phyloP scores from a whole-genome alignment of 495 filamentous ascomycete species.

The Penicillium canescens region DNA sequence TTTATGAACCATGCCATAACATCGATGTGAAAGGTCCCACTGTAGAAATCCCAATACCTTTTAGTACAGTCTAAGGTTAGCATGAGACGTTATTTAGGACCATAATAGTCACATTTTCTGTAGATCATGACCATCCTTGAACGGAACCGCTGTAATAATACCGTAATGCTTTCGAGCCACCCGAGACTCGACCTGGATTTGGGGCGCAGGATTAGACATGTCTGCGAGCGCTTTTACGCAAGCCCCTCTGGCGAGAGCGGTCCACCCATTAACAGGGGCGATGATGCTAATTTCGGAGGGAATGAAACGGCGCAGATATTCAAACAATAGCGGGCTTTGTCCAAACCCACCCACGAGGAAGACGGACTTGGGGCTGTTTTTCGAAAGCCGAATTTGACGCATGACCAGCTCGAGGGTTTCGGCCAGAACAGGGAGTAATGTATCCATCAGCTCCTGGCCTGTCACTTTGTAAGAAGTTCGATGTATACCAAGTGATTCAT shows the following conservation, averaged over 20 bases:
- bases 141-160: slow-evolving; percentile 9
- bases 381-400: slow-evolving; percentile 11
- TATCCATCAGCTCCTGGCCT: slow-evolving; percentile 15
- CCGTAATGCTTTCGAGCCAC: slow-evolving; percentile 43
- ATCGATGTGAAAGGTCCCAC: slow-evolving; percentile 17
- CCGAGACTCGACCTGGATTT: slow-evolving; percentile 29
- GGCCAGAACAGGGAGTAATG: slow-evolving; percentile 17
- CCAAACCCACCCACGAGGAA: slow-evolving; percentile 72
- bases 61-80: not conserved
- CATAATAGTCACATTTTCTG: slow-evolving; percentile 13
- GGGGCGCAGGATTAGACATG: slow-evolving; percentile 14
- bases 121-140: slow-evolving; percentile 21
- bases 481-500: slow-evolving; percentile 9
- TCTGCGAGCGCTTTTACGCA: slow-evolving; percentile 36
- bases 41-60: slow-evolving; percentile 21
- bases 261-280: slow-evolving; percentile 37
- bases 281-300: slow-evolving; percentile 16
- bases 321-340: slow-evolving; percentile 60
- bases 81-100: not conserved
- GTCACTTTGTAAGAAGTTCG: slow-evolving; percentile 18
- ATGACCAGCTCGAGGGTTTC: slow-evolving; percentile 22
- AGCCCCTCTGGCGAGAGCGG: slow-evolving; percentile 44
- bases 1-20: slow-evolving; percentile 29
- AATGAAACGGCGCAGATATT: slow-evolving; percentile 21
- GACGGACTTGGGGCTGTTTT: slow-evolving; percentile 45